Evolutionary conservation across 257 asterid genomes (phyloP).

Genomic region (Solanum pinnatisectum): DNA sequence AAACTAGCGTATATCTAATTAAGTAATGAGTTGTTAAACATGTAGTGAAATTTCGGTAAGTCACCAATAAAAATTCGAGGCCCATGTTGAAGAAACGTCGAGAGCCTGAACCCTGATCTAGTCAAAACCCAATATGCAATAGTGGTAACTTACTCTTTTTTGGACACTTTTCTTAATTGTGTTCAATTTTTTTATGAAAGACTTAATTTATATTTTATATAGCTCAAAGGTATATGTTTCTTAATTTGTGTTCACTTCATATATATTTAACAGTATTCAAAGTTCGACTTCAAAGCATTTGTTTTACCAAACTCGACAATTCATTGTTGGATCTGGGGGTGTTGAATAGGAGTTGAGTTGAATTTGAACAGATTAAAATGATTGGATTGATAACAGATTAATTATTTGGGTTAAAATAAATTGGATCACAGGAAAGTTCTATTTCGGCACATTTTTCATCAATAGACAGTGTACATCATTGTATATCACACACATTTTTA

Average conservation of each 20-base stretch:
- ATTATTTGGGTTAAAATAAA: not conserved
- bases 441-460: not conserved
- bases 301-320: not conserved
- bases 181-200: not conserved
- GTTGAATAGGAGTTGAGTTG: not conserved
- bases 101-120: not conserved
- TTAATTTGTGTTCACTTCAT: not conserved
- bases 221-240: not conserved
- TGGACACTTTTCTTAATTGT: not conserved
- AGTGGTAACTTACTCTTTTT: not conserved
- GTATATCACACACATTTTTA: not conserved
- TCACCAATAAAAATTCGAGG: not conserved
- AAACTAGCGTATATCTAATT: no score
- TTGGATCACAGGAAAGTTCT: not conserved
- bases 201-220: no score
- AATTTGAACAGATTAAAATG: not conserved
- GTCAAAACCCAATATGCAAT: not conserved
- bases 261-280: not conserved
- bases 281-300: not conserved
- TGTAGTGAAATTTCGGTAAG: not conserved
- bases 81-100: not conserved
- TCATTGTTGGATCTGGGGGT: not conserved
- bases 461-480: not conserved
- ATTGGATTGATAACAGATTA: not conserved
- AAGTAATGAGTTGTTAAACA: no score